Percentiles rank a stretch among this genome's conserved stretches.
Conservation (phyloP, 2,329 filamentous ascomycete genomes). For the Monilinia fructicola region DNA sequence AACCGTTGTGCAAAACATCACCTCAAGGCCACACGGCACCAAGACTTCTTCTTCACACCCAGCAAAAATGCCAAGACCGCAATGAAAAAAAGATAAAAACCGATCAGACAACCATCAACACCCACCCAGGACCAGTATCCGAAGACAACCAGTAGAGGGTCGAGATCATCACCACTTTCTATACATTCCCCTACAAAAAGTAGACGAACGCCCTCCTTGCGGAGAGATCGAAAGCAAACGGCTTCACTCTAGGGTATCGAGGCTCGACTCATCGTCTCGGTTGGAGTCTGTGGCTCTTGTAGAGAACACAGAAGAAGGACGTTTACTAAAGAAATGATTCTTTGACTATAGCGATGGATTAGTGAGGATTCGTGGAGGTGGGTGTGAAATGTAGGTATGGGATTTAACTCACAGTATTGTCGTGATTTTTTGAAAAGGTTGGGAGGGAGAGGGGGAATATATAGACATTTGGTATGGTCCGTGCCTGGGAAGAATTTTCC, state of each 20-base stretch:
- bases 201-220: slow-evolving; percentile 4
- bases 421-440: slow-evolving; percentile 9
- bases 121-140: slow-evolving; percentile 77
- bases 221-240: slow-evolving; percentile 58
- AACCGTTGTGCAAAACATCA: neutral
- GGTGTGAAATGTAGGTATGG: neutral
- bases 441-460: neutral
- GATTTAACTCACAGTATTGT: slow-evolving; percentile 21
- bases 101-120: slow-evolving; percentile 90
- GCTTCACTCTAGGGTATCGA: slow-evolving; percentile 87
- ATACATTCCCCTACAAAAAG: slow-evolving; percentile 55
- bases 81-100: slow-evolving; percentile 54
- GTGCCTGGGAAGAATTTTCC: neutral
- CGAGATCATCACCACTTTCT: slow-evolving; percentile 96
- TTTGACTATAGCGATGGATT: slow-evolving; percentile 1
- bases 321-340: slow-evolving; percentile 85
- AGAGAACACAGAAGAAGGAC: slow-evolving; percentile 85
- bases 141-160: slow-evolving; percentile 71
- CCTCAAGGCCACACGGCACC: too few relatives aligned
- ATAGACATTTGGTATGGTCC: neutral
- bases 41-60: slow-evolving; percentile 52
- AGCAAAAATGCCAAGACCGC: slow-evolving; percentile 44
- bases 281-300: slow-evolving; percentile 91
- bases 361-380: neutral
- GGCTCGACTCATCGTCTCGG: slow-evolving; percentile 95